phyloP scores from a whole-genome alignment of 1,284 basidiomycete genomes.

The Phlebopus sp. region DNA sequence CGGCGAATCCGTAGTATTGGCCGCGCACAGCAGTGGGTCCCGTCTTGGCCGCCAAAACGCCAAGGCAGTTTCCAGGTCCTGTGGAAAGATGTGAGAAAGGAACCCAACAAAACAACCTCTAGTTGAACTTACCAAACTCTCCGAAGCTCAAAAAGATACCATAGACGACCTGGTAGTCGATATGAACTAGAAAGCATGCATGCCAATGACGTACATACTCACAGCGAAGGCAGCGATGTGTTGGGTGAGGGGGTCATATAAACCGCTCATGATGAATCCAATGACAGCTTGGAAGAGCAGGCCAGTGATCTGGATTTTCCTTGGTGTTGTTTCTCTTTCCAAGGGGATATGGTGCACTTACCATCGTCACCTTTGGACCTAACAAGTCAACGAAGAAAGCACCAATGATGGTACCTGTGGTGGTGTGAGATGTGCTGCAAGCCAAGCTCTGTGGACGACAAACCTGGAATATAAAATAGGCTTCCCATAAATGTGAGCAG shows the following conservation, averaged over 20 bases:
- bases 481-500: conserved; percentile 33
- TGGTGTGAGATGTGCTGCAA: conserved; percentile 1
- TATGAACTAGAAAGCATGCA: neutral
- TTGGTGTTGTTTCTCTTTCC: conserved; percentile 3
- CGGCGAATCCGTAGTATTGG: conserved; percentile 82
- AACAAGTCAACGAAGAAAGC: conserved; percentile 76
- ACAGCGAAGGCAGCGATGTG: conserved; percentile 80
- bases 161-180: conserved; percentile 61
- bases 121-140: conserved; percentile 53
- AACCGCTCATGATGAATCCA: conserved; percentile 84
- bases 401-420: conserved; percentile 64
- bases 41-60: conserved; percentile 78
- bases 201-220: conserved; percentile 15
- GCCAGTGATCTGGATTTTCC: conserved; percentile 54
- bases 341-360: conserved; percentile 22
- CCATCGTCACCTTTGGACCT: conserved; percentile 78
- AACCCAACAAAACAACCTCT: conserved; percentile 2
- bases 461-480: conserved; percentile 70
- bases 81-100: neutral
- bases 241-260: conserved; percentile 58
- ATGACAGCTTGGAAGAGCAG: conserved; percentile 68
- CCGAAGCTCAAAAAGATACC: conserved; percentile 89
- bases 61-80: conserved; percentile 79
- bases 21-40: conserved; percentile 85
- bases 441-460: neutral